Evolutionary conservation across 768 basidiomycete genomes (phyloP).

Genomic region (Termitomyces sp.): DNA sequence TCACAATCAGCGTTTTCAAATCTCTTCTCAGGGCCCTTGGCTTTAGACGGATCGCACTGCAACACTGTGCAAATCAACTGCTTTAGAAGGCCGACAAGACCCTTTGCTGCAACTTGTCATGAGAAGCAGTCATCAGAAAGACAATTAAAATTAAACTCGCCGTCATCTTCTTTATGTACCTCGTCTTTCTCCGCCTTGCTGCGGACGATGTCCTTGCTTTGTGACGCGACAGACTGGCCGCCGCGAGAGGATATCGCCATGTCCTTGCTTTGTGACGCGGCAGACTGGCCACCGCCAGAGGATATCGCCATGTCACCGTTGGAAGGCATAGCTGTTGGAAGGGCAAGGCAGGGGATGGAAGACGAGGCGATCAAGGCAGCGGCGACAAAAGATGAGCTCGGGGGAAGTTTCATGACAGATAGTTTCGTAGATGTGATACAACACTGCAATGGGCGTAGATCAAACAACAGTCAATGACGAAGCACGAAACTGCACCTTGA

Average conservation of each 20-base stretch:
- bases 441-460: not conserved
- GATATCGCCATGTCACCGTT: constrained; percentile 20
- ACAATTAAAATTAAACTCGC: not conserved
- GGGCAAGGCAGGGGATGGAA: constrained; percentile 39
- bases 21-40: not conserved
- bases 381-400: constrained; percentile 43
- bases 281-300: constrained; percentile 14
- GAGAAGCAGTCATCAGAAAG: not conserved
- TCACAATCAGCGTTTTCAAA: not conserved
- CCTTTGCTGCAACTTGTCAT: not conserved
- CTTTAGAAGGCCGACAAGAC: not conserved
- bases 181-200: constrained; percentile 2
- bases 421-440: not conserved
- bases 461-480: not conserved
- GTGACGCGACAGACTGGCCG: constrained; percentile 13
- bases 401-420: constrained; percentile 36
- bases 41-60: not conserved
- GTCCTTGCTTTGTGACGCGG: constrained; percentile 10
- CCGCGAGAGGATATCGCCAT: too few species aligned
- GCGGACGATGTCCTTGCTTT: constrained; percentile 7
- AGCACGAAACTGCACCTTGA: not conserved
- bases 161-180: not conserved
- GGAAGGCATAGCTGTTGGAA: constrained; percentile 29
- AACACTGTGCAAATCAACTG: not conserved
- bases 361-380: constrained; percentile 45